These are phyloP conservation scores for Tricladium varicosporioides DNA, from an alignment of 2,329 filamentous ascomycete genomes.

Conservation along the genomic window DNA sequence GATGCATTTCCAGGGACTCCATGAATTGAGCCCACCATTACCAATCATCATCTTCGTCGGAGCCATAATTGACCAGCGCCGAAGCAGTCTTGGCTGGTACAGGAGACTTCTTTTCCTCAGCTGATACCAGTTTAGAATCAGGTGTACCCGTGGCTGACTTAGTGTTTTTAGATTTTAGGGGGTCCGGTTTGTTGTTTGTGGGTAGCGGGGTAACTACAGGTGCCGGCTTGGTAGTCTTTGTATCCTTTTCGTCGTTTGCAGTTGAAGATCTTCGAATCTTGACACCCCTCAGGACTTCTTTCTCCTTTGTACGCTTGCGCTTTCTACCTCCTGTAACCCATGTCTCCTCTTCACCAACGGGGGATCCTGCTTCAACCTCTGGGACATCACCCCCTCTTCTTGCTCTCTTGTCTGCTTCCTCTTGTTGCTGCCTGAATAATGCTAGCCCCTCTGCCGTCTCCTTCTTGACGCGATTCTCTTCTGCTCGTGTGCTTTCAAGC, in stretches of 20 bases:
- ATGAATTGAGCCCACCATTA: conserved; percentile 3
- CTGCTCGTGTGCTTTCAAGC: conserved; percentile 45
- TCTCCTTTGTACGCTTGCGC: conserved; percentile 40
- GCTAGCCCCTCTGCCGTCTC: conserved; percentile 58
- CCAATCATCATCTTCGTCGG: conserved; percentile 48
- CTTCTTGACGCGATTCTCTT: conserved; percentile 51
- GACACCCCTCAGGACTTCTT: conserved; percentile 35
- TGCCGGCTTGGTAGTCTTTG: conserved; percentile 1
- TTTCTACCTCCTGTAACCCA: conserved; percentile 38
- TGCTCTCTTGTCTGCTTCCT: conserved; percentile 34
- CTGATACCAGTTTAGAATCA: conserved; percentile 1
- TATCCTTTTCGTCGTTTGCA: conserved; percentile 12
- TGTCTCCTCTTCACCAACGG: conserved; percentile 31
- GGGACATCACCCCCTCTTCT: conserved; percentile 19
- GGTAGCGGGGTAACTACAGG: neutral
- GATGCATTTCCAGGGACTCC: neutral
- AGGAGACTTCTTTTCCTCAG: conserved; percentile 10
- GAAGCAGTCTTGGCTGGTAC: conserved; percentile 30
- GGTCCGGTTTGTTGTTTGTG: conserved; percentile 3
- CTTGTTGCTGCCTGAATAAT: conserved; percentile 53
- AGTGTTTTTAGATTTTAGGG: neutral
- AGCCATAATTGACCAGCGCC: conserved; percentile 55
- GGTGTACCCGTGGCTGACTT: neutral
- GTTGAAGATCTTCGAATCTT: conserved; percentile 32
- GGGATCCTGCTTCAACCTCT: conserved; percentile 18